Base-by-base conservation (phyloP, 2,329 filamentous ascomycete genomes). In the Claviceps sp. region DNA sequence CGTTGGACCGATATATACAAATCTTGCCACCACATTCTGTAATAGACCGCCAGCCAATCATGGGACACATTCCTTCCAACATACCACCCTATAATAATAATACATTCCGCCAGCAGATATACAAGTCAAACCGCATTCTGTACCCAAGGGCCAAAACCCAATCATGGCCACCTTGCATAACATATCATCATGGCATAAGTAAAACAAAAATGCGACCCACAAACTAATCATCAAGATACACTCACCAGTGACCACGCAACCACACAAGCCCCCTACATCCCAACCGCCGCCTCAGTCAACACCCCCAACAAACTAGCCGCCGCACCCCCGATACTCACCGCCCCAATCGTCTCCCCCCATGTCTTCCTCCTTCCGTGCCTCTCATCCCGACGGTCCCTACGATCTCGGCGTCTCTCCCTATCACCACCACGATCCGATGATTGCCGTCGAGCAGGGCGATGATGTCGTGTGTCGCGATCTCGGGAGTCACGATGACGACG, bases 321-420 rank as follows among this genome's bases (percentile, higher is more conserved):
- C 0, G 78, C 79, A 9, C 79, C 77, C 4, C 79, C 79, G 34
- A 83, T 76, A 1, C 79, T 75, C 5, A 78, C 79, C 0, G 76
- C 77, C 2, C 74, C 72, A 4, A 82, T 67, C 16, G 77, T 74
- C 55, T 79, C 77, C 47, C 74, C 73, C 64, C 73, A 74, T 13
- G 66, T 67, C 58, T 70, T 74, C 60, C 69, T 73, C 58, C 64
- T 70, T n/a, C 62, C 62, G 1, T 61, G 52, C 2, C 66, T 66
- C 5, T 70, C 66, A 2, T 72, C 67, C 38, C 62, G 61, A 37
- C 61, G 61, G 2, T 72, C 67, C 9, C 65, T 62, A 13, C 61
- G 61, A 2, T 72, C 67, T 13, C 65, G 61, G 14, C 70, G 65
- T 43, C 65, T 60, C 7, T 71, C 65, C 34, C 66, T 61, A 66